Evolutionary conservation across 805 yeast species (phyloP), one percentile per base, ranked within the genome.

Genomic region (Candida germanica): DNA sequence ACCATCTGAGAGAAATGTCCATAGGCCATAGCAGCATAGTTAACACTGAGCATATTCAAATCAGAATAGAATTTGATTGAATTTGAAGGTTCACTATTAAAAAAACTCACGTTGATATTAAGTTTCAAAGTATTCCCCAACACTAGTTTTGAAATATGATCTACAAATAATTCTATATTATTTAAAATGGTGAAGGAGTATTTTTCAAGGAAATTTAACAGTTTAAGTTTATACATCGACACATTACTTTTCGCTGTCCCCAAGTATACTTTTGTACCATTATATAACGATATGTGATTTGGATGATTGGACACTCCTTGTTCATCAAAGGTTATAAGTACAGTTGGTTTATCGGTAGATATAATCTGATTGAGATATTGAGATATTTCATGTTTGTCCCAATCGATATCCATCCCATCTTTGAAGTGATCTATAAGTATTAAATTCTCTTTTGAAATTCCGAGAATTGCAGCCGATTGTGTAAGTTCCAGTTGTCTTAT

Each of bases 1-100:
- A 83, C 89, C 85, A 93, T 85, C 58, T 93, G 98, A 2, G 95
- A 79, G 43, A 70, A 69, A 60, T 93, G 98, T 3, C 84, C 95
- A 45, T 71, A 70, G 3, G 80, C 63, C 96, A 91, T 87, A 3
- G 95, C 84, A 0, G 83, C 72, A 36, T 80, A 67, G 27, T 71
- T 59, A 38, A 59, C 64, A 38, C 64, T 58, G 36, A 59, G 54
- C 65, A 62, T 64, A 39, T 63, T 64, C 39, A 64, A 51, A 40
- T 61, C 69, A 13, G 64, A 56, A 46, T 61, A 71, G 14, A 72
- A 54, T 40, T 57, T 59, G 18, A 72, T 44, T n/a, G 68, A 53
- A 2, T 56, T 42, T 11, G 38, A 40, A 23, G 45, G 43, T 15
- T 14, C 18, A 23, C 37, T 44, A 35, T 50, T 54, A 49, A 63